Evolutionary conservation across 2,329 filamentous ascomycete genomes (phyloP), one percentile per base, ranked within the genome.

Genomic region (Botryotinia convoluta): DNA sequence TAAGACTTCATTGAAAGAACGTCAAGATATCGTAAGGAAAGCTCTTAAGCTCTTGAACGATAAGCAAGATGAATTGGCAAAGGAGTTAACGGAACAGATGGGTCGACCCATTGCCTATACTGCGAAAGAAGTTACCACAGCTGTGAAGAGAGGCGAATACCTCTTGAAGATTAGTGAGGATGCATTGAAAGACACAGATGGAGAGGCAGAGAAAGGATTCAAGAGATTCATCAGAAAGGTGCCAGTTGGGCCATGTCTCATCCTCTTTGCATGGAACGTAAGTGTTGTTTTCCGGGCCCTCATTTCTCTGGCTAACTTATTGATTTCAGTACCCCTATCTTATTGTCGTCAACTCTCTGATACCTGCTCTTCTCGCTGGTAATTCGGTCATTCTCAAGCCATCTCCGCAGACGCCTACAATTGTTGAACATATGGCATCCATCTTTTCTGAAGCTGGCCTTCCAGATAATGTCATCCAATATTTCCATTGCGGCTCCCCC

Each of bases 221-320:
- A 94, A 91, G 84, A 88, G 95, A 77, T 98, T 93, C 81, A 94
- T 98, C 81, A 91, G 91, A 82, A 97, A 97, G 83, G 89, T 93
- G 14, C 93, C 95, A 0, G 89, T 98, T 70, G 95, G 95, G 0
- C 94, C 94, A 18, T 92, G 96, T 26, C 87, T 98, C 74, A 88
- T 98, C 77, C 89, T 98, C 74, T 98, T 98, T 83, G 92, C 95
- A 0, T 98, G 95, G 95, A 98, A 98, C 84, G 94, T 96, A 84
- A 84, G 93, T 87, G 16, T 29, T 18, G 22, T 39, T 51, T 60
- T 22, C 29, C 4, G 2, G 65, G 74, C 39, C 73, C 59, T 35
- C n/a, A 44, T 32, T 32, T 51, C 35, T 57, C 26, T 61, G 44
- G 59, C 73, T 71, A 48, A 68, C 67, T 78, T 75, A 74, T 75